Evolutionary conservation across 2,329 filamentous ascomycete species (phyloP), one percentile per base, ranked within the genome.

Genomic region (Akanthomyces uredinophilus): DNA sequence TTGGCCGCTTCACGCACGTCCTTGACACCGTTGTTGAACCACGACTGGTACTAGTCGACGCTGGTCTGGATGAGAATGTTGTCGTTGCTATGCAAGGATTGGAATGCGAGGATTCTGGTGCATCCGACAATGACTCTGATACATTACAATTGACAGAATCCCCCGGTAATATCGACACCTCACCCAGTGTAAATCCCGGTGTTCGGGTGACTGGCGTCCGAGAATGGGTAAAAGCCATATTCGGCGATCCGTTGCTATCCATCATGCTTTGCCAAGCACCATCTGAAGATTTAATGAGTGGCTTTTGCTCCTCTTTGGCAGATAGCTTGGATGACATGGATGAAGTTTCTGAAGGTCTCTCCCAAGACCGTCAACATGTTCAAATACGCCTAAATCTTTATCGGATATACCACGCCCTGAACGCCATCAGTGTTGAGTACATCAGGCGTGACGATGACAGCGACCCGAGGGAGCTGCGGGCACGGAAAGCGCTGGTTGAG

Each of bases 191-290:
- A 10, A 14, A 22, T 20, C 5, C 57, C 3, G 61, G 64, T 0
- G 70, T 79, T 16, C 68, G 68, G 24, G 69, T 86, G 16, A 81
- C 77, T 0, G 83, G 83, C 0, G 69, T 87, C n/a, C 76, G 77
- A 37, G 82, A 84, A 71, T 87, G 84, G 84, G 81, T 81, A 63
- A 81, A 79, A 63, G 81, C 81, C 49, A 66, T 86, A 13, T 87
- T 87, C 65, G 85, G 84, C 13, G 85, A 87, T 64, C 83, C 84
- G 0, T 69, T 87, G 2, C 74, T 88, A 55, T 77, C 81, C 2
- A 75, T 74, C 3, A 75, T 76, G 7, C 83, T 87, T 65, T 77
- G 74, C 66, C 75, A 78, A 16, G 69, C 74, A 20, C 75, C 79
- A 0, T 78, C 74, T 5, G 66, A 74, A 14, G 75, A 78, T 0